Evolutionary conservation across 1,284 basidiomycete genomes (phyloP).

Genomic region (Rhodotorula mucilaginosa): DNA sequence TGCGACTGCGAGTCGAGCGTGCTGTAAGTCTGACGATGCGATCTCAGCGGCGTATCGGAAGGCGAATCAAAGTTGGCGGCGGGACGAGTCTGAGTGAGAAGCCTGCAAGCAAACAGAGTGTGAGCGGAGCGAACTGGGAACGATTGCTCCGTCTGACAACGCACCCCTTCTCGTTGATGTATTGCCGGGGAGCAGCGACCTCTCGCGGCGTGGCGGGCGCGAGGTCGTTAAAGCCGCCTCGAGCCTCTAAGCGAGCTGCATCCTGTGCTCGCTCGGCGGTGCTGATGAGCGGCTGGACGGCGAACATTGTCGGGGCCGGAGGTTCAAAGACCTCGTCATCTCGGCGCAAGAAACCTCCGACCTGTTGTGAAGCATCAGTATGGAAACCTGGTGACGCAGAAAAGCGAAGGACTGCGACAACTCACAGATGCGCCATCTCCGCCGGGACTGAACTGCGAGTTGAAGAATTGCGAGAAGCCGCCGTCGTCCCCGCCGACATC

Average conservation of each 20-base stretch:
- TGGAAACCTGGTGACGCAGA: no score
- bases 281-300: constrained; percentile 20
- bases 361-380: background rate
- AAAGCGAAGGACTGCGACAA: constrained; percentile 5
- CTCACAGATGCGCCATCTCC: constrained; percentile 5
- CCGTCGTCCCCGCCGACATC: constrained; percentile 2
- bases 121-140: no score
- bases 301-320: constrained; percentile 23
- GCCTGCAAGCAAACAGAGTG: constrained; percentile 2
- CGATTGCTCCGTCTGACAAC: background rate
- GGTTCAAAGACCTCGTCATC: constrained; percentile 4
- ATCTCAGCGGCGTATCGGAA: constrained; percentile 19
- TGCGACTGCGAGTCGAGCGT: constrained; percentile 26
- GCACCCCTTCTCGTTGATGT: constrained; percentile 41
- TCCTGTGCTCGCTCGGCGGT: constrained; percentile 31
- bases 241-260: constrained; percentile 26
- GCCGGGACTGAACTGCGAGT: constrained; percentile 34
- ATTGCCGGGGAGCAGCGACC: constrained; percentile 27
- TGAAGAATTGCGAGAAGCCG: constrained; percentile 40
- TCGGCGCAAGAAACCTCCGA: constrained; percentile 31
- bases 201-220: constrained; percentile 29
- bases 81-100: constrained; percentile 39
- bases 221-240: constrained; percentile 21
- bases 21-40: constrained; percentile 16
- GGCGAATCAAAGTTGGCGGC: constrained; percentile 35